A percentile compares a stretch with the other conserved stretches of the same genome.
Evolutionary conservation across 208 protist genomes (phyloP).

Genomic region (Acanthamoeba royreba): DNA sequence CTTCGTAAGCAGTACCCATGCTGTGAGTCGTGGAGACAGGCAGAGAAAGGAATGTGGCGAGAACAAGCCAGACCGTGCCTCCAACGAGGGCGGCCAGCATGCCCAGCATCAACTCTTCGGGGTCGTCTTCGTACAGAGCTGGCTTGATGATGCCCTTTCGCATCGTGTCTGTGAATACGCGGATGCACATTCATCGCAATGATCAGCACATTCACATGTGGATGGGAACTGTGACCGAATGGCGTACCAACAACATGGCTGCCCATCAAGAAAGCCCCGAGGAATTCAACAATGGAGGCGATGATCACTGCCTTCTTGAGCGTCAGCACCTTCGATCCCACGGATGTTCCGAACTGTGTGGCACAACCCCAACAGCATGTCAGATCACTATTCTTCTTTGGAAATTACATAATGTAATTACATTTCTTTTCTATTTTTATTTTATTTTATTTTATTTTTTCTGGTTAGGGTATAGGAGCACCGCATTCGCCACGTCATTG

Average conservation of each 20-base stretch:
- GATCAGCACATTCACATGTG: too few species aligned
- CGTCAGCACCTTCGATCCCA: background rate
- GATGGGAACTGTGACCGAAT: background rate
- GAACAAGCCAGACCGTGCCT: background rate
- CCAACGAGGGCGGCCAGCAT: background rate
- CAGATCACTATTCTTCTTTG: too few species aligned
- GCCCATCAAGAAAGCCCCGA: constrained; percentile 2
- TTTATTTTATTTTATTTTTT: too few species aligned
- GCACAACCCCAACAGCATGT: too few species aligned
- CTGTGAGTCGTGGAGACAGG: constrained; percentile 56
- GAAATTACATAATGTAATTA: too few species aligned
- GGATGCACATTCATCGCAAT: background rate
- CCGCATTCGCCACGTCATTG: background rate
- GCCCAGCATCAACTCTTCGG: constrained; percentile 12
- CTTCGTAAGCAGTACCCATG: too few species aligned
- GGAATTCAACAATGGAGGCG: constrained; percentile 16
- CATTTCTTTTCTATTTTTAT: too few species aligned
- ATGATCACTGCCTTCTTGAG: background rate
- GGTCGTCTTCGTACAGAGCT: background rate
- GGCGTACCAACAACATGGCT: background rate
- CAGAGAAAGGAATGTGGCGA: constrained; percentile 27
- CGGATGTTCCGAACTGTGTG: background rate
- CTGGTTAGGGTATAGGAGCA: background rate
- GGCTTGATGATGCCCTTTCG: constrained; percentile 8
- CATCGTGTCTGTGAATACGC: constrained; percentile 45